Percentiles rank a stretch among this genome's conserved stretches.
These are phyloP conservation scores for Penicillium sp. DNA, from an alignment of 2,329 filamentous ascomycete species.

Conservation along the genomic window DNA sequence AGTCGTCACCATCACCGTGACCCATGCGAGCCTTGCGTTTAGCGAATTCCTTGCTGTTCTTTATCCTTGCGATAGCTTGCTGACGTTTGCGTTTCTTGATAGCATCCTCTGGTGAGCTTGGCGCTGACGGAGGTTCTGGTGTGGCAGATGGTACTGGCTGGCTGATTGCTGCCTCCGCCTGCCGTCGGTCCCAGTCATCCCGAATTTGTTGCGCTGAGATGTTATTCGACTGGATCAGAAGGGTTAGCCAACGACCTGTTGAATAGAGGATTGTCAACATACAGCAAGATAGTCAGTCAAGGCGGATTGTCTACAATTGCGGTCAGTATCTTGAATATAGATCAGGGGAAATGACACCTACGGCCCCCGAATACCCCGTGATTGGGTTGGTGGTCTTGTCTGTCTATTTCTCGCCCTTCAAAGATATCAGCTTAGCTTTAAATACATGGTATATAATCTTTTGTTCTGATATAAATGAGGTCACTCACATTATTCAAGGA, in stretches of 20 bases:
- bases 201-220: conserved; percentile 63
- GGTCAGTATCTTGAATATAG: conserved; percentile 17
- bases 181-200: conserved; percentile 56
- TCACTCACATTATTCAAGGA: neutral
- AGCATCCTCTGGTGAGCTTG: conserved; percentile 34
- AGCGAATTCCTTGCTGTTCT: conserved; percentile 51
- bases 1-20: conserved; percentile 45
- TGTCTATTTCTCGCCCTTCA: conserved; percentile 29
- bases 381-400: neutral
- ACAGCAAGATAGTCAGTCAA: conserved; percentile 65
- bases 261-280: conserved; percentile 26
- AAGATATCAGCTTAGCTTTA: conserved; percentile 2
- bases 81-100: conserved; percentile 56
- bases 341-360: conserved; percentile 28
- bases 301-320: conserved; percentile 54
- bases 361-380: conserved; percentile 44
- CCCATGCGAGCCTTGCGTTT: conserved; percentile 45
- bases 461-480: neutral
- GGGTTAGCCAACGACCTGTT: neutral
- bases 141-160: conserved; percentile 32
- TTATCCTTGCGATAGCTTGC: conserved; percentile 48
- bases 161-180: conserved; percentile 46
- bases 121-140: conserved; percentile 19
- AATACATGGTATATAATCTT: too few species aligned
- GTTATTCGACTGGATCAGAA: conserved; percentile 53